Evolutionary conservation across 2,329 filamentous ascomycete species (phyloP).

Genomic region (Nannizziopsis barbatae): DNA sequence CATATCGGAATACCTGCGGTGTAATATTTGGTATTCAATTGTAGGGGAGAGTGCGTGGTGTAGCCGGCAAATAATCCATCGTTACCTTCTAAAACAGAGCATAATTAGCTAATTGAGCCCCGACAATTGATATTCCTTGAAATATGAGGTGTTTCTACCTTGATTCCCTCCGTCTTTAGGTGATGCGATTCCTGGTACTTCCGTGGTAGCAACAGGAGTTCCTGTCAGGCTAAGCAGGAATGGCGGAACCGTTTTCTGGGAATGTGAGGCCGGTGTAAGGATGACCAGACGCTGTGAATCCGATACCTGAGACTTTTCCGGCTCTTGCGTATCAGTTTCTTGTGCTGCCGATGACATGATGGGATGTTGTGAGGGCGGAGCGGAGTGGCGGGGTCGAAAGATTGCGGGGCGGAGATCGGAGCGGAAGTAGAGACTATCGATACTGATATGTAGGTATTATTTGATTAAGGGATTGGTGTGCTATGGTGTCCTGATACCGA

Average conservation of each 20-base stretch:
- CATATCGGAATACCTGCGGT: constrained; percentile 35
- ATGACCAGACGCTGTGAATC: constrained; percentile 35
- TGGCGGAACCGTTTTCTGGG: constrained; percentile 27
- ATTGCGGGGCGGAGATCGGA: not conserved
- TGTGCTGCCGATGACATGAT: constrained; percentile 10
- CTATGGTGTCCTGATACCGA: too few relatives aligned
- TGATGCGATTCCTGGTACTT: constrained; percentile 13
- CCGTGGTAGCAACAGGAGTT: constrained; percentile 18
- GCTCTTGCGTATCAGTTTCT: constrained; percentile 4
- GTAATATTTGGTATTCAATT: constrained; percentile 36
- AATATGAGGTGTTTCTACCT: not conserved
- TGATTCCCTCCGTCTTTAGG: not conserved
- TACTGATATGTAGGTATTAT: too few relatives aligned
- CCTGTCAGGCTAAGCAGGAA: constrained; percentile 31
- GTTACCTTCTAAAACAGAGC: not conserved
- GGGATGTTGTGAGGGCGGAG: not conserved
- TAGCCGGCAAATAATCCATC: constrained; percentile 33
- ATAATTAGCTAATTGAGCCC: too few relatives aligned
- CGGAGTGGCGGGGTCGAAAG: not conserved
- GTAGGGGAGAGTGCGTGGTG: constrained; percentile 35
- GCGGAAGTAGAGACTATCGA: not conserved
- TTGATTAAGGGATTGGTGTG: too few relatives aligned
- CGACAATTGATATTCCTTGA: not conserved
- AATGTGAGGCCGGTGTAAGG: constrained; percentile 29
- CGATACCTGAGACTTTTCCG: constrained; percentile 20